Evolutionary conservation across 352 stramenopile genomes (phyloP).

Genomic region (Phytophthora nicotianae): DNA sequence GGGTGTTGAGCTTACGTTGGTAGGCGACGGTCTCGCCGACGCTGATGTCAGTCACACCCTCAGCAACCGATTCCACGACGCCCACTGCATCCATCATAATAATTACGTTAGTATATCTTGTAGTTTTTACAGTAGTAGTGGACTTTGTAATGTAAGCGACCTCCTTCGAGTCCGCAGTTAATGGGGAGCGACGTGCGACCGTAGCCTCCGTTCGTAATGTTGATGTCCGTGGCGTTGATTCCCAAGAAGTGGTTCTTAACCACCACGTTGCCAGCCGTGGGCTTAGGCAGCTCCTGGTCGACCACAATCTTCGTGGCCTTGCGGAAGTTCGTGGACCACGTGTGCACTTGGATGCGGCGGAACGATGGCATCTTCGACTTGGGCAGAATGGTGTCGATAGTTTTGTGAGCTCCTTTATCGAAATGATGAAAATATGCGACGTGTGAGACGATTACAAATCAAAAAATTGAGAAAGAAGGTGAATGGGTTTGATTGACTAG

Average conservation of each 20-base stretch:
- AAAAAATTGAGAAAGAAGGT: background rate
- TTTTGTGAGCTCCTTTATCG: conserved; percentile 4
- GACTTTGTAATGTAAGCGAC: conserved; percentile 2
- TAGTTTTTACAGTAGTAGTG: background rate
- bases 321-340: conserved; percentile 49
- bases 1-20: conserved; percentile 30
- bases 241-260: conserved; percentile 43
- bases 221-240: conserved; percentile 64
- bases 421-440: conserved; percentile 8
- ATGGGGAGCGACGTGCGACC: conserved; percentile 29
- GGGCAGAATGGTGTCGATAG: conserved; percentile 4
- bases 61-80: conserved; percentile 43
- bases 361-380: conserved; percentile 35
- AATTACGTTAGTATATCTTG: conserved; percentile 3
- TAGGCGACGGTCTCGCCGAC: conserved; percentile 49
- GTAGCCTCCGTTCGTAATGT: conserved; percentile 43
- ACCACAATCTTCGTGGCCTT: conserved; percentile 46
- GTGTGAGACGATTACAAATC: conserved; percentile 32
- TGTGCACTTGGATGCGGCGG: conserved; percentile 43
- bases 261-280: conserved; percentile 36
- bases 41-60: conserved; percentile 43
- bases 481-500: too few relatives aligned
- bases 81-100: conserved; percentile 30
- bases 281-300: conserved; percentile 32
- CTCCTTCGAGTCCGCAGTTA: conserved; percentile 39